Evolutionary conservation across 768 basidiomycete species (phyloP).

Genomic region (Dacryopinax spathularia): DNA sequence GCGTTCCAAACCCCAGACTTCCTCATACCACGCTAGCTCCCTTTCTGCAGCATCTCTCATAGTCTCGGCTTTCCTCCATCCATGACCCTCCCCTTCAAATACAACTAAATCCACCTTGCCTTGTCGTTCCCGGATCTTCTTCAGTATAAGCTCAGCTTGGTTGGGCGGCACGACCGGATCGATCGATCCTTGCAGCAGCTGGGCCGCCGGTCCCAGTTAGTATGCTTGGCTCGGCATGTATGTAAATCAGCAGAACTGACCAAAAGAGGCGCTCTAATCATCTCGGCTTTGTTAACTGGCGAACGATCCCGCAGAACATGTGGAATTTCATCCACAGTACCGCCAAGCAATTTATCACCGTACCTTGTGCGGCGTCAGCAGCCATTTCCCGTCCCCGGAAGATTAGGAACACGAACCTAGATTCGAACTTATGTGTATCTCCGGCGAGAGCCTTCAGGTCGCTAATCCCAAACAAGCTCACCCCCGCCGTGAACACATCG

Average conservation of each 20-base stretch:
- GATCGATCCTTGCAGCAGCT: slow-evolving; percentile 56
- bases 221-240: neutral
- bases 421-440: slow-evolving; percentile 62
- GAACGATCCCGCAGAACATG: slow-evolving; percentile 46
- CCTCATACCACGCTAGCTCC: slow-evolving; percentile 42
- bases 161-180: slow-evolving; percentile 54
- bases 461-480: slow-evolving; percentile 54
- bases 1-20: slow-evolving; percentile 24
- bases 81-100: slow-evolving; percentile 54
- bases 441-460: slow-evolving; percentile 43
- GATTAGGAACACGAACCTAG: slow-evolving; percentile 14
- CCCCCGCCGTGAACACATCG: slow-evolving; percentile 44
- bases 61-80: slow-evolving; percentile 42
- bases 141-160: slow-evolving; percentile 46
- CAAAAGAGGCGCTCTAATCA: slow-evolving; percentile 48
- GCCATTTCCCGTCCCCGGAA: neutral
- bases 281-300: slow-evolving; percentile 46
- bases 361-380: slow-evolving; percentile 23
- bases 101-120: slow-evolving; percentile 45
- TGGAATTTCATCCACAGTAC: slow-evolving; percentile 37
- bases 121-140: slow-evolving; percentile 35
- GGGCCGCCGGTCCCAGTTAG: neutral
- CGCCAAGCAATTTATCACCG: slow-evolving; percentile 49
- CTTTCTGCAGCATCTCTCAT: slow-evolving; percentile 39
- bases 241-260: slow-evolving; percentile 28